Evolutionary conservation across 2,329 filamentous ascomycete species (phyloP).

Genomic region (Cladophialophora psammophila): DNA sequence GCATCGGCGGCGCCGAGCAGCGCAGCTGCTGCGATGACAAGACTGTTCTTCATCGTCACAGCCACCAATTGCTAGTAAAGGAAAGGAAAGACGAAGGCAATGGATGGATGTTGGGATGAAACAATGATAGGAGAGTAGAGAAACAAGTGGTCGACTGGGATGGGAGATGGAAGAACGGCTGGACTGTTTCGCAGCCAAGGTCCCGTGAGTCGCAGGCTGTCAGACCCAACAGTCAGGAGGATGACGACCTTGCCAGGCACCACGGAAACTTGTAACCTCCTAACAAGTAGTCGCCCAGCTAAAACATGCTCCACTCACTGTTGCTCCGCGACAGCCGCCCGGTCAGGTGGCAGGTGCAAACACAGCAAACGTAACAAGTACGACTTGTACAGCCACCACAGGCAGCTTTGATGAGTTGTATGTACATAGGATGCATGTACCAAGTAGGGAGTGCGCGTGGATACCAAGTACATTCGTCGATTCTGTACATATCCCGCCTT

Average conservation of each 20-base stretch:
- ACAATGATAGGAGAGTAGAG: slow-evolving; percentile 17
- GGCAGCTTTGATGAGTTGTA: too few relatives aligned
- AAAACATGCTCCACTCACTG: slow-evolving; percentile 4
- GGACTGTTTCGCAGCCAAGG: slow-evolving; percentile 14
- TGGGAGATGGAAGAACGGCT: slow-evolving; percentile 16
- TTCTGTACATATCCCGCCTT: background rate
- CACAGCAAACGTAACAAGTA: background rate
- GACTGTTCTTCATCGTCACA: slow-evolving; percentile 79
- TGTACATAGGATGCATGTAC: too few relatives aligned
- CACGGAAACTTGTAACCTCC: slow-evolving; percentile 3
- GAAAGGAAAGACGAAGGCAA: slow-evolving; percentile 33
- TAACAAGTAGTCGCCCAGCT: background rate
- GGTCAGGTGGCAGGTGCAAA: background rate
- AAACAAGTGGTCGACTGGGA: slow-evolving; percentile 21
- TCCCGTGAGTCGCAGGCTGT: slow-evolving; percentile 5
- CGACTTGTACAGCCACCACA: background rate
- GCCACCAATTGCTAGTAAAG: slow-evolving; percentile 30
- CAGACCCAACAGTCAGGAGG: background rate
- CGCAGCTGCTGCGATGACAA: slow-evolving; percentile 78
- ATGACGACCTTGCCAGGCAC: slow-evolving; percentile 4
- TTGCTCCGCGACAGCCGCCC: slow-evolving; percentile 3
- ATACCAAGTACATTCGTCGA: background rate
- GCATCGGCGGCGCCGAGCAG: slow-evolving; percentile 84
- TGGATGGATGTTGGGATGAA: slow-evolving; percentile 31
- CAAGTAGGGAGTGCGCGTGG: too few relatives aligned